Evolutionary conservation across 805 yeast species (phyloP).

Genomic region (Jamesozyma spencerorum): DNA sequence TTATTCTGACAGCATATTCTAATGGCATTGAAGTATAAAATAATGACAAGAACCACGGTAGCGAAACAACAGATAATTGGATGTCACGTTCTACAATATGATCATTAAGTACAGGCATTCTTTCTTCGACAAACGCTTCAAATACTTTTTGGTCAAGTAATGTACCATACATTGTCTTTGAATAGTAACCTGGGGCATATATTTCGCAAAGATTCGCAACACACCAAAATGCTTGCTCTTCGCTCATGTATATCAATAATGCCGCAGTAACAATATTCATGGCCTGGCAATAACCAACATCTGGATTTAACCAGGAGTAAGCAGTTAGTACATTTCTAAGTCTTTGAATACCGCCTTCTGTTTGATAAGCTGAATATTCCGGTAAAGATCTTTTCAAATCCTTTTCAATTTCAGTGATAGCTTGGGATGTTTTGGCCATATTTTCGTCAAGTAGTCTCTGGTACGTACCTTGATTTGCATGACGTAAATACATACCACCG

Average conservation of each 20-base stretch:
- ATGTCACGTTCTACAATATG: slow-evolving; percentile 75
- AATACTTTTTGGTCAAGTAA: slow-evolving; percentile 87
- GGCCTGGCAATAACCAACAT: slow-evolving; percentile 96
- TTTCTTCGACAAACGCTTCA: slow-evolving; percentile 79
- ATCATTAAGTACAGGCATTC: slow-evolving; percentile 81
- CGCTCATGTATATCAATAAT: slow-evolving; percentile 73
- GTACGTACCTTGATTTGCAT: slow-evolving; percentile 54
- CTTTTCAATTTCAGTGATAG: slow-evolving; percentile 93
- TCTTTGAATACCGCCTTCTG: slow-evolving; percentile 72
- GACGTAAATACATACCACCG: slow-evolving; percentile 73
- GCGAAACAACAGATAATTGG: slow-evolving; percentile 82
- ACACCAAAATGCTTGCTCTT: slow-evolving; percentile 97
- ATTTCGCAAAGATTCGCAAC: slow-evolving; percentile 71
- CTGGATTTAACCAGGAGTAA: slow-evolving; percentile 94
- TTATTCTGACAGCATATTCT: slow-evolving; percentile 81
- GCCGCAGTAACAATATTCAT: slow-evolving; percentile 92
- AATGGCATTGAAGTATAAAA: slow-evolving; percentile 91
- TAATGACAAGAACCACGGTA: slow-evolving; percentile 92
- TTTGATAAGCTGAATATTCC: slow-evolving; percentile 90
- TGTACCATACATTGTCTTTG: slow-evolving; percentile 96
- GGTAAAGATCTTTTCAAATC: slow-evolving; percentile 92
- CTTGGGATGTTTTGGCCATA: slow-evolving; percentile 58
- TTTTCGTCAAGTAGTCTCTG: slow-evolving; percentile 48
- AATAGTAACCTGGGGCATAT: slow-evolving; percentile 89
- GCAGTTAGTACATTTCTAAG: slow-evolving; percentile 85